Evolutionary conservation across 495 filamentous ascomycete species (phyloP).

Genomic region (Neurospora tetrasperma): DNA sequence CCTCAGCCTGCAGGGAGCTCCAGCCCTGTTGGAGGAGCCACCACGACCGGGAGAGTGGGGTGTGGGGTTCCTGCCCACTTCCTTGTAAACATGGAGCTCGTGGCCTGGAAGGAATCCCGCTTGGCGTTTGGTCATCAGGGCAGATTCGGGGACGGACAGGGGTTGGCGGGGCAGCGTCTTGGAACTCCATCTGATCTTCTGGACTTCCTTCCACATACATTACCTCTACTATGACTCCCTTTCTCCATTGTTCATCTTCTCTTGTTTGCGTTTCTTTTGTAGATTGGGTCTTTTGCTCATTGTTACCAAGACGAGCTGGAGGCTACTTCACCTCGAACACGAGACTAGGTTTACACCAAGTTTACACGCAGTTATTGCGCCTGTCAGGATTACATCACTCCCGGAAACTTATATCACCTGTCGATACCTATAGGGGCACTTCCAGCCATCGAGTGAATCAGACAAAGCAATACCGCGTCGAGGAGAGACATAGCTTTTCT

Average conservation of each 20-base stretch:
- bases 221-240: not conserved
- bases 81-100: not conserved
- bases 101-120: not conserved
- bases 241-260: not conserved
- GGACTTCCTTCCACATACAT: not conserved
- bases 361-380: not conserved
- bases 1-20: not conserved
- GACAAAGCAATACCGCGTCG: not conserved
- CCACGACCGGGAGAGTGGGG: not conserved
- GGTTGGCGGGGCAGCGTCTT: not conserved
- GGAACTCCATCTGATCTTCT: not conserved
- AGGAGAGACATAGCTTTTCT: not conserved
- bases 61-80: not conserved
- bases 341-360: not conserved
- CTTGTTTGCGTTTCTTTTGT: no score
- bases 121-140: not conserved
- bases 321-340: not conserved
- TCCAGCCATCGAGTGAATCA: not conserved
- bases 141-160: not conserved
- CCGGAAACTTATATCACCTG: not conserved
- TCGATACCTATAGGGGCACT: not conserved
- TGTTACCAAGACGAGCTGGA: not conserved
- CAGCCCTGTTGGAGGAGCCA: not conserved
- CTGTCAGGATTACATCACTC: not conserved
- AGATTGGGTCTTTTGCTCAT: no score